Conservation (phyloP, 139 green algal species). For the Astrephomene gubernaculifera region DNA sequence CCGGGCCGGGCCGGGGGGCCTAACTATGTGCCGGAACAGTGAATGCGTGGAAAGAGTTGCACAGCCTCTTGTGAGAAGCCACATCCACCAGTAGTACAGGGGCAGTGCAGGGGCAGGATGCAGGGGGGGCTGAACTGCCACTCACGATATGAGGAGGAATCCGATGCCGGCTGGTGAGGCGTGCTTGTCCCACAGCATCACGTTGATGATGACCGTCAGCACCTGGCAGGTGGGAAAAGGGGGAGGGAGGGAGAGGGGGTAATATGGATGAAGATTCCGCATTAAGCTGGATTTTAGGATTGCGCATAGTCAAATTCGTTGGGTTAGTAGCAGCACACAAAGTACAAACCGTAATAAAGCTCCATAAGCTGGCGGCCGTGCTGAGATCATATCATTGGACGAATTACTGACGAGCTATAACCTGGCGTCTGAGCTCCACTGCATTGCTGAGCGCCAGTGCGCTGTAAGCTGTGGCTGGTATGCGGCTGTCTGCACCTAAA, state of each 20-base stretch:
- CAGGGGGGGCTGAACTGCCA: background rate
- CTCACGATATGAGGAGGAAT: constrained; percentile 53
- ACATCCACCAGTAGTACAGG: background rate
- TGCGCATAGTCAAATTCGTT: no score
- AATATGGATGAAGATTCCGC: background rate
- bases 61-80: background rate
- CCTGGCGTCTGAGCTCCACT: no score
- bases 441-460: no score
- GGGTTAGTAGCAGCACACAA: background rate
- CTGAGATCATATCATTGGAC: background rate
- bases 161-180: constrained; percentile 38
- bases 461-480: no score
- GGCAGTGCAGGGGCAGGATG: background rate
- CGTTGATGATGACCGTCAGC: constrained; percentile 55
- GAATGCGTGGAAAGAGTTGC: background rate
- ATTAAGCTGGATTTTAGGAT: no score
- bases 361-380: background rate
- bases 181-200: constrained; percentile 60
- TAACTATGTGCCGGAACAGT: background rate
- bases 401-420: background rate
- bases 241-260: background rate
- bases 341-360: no score
- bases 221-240: constrained; percentile 2
- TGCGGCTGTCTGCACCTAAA: no score
- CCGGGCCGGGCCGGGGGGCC: background rate